Evolutionary conservation across 2,329 filamentous ascomycete species (phyloP), one percentile per base, ranked within the genome.

Genomic region (Phaeophleospora eucalypticola): DNA sequence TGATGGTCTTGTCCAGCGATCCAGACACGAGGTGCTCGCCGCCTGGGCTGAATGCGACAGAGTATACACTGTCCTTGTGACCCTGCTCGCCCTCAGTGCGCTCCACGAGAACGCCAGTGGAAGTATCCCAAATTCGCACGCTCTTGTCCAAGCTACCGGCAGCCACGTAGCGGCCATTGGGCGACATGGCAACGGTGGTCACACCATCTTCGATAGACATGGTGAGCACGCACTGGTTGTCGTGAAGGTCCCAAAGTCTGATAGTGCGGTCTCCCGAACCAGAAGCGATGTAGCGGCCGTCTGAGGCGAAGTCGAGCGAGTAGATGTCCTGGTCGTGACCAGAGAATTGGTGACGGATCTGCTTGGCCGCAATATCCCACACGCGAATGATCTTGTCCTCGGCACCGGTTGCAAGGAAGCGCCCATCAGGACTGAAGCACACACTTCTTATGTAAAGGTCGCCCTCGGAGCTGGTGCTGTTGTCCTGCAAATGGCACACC

Each of bases 261-360:
- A 97, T 93, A 14, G 89, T 96, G 59, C 93, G 80, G 62, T 98
- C 93, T 47, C 93, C 93, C 67, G 88, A 94, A 38, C 93, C 93
- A 6, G 93, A 97, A 4, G 91, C 93, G 61, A 98, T 97, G 48
- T 89, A 89, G 44, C 89, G 86, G 32, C 91, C 91, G 60, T 96
- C 94, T 35, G 89, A 84, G 24, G 91, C 87, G 68, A 95, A 98
- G 70, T 97, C 93, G 3, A 97, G 77, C 4, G 88, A 95, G 71
- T 97, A 97, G 54, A 98, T 98, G 58, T 98, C 93, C 70, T 98
- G 91, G 69, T 98, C 93, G 69, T 98, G 93, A 18, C 93, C 93
- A n/a, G 84, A 79, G 71, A 98, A 97, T 33, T 89, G 89, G 65
- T 93, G 89, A 62, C 89, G 87, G 65, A 98, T 97, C 7, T 81